These are phyloP conservation scores for Neonectria sp. DNA, from an alignment of 2,329 filamentous ascomycete species.

Conservation along the genomic window DNA sequence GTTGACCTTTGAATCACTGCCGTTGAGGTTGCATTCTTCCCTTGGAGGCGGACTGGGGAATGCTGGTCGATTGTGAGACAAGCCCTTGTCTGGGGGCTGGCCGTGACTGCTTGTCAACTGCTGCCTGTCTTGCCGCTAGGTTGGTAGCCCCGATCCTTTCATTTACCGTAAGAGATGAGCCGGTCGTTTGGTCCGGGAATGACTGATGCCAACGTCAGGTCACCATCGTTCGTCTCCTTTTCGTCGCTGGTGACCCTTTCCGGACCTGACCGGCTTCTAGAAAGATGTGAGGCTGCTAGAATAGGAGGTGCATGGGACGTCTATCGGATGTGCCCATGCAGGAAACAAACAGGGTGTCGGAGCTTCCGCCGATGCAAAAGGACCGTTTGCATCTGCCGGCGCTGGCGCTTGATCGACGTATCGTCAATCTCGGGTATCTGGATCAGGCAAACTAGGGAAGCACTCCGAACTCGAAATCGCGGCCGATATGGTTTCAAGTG, in stretches of 20 bases:
- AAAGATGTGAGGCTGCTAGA: slow-evolving; percentile 34
- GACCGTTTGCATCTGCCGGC: slow-evolving; percentile 34
- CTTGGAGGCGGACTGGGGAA: slow-evolving; percentile 46
- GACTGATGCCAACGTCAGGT: slow-evolving; percentile 30
- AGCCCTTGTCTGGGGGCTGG: slow-evolving; percentile 34
- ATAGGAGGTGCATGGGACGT: slow-evolving; percentile 34
- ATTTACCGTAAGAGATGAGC: slow-evolving; percentile 43
- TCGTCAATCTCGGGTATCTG: slow-evolving; percentile 51
- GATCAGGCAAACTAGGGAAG: slow-evolving; percentile 33
- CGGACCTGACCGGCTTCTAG: slow-evolving; percentile 39
- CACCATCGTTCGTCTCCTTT: slow-evolving; percentile 31
- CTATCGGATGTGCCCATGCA: slow-evolving; percentile 38
- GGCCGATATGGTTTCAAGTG: slow-evolving; percentile 13
- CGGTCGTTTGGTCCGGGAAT: slow-evolving; percentile 19
- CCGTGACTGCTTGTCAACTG: slow-evolving; percentile 28
- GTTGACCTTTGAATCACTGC: slow-evolving; percentile 34
- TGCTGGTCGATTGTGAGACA: slow-evolving; percentile 49
- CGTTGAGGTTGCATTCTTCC: slow-evolving; percentile 45
- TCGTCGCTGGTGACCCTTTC: slow-evolving; percentile 30
- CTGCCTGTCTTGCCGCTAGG: slow-evolving; percentile 34
- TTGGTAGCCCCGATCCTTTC: slow-evolving; percentile 38
- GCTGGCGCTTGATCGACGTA: slow-evolving; percentile 46
- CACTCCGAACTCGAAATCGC: slow-evolving; percentile 29
- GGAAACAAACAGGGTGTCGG: slow-evolving; percentile 30
- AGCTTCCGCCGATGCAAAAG: slow-evolving; percentile 22